Evolutionary conservation across 352 stramenopile species (phyloP).

Genomic region (Phytopythium helicoides): DNA sequence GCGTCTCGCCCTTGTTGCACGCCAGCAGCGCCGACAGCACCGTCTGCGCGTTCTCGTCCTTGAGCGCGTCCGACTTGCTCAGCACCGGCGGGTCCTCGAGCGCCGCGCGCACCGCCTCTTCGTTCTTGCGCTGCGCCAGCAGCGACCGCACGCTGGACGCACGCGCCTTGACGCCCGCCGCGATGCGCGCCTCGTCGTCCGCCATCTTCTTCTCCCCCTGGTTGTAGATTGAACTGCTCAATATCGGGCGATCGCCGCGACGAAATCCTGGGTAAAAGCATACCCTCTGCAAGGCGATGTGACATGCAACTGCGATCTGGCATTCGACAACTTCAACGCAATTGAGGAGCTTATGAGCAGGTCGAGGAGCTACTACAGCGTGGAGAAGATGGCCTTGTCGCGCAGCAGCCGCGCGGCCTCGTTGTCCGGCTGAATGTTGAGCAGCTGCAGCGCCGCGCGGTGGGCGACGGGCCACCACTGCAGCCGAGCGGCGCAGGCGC

Average conservation of each 20-base stretch:
- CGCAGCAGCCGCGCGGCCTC: conserved; percentile 58
- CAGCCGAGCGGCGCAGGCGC: conserved; percentile 68
- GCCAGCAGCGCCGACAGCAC: conserved; percentile 71
- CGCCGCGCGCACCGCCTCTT: conserved; percentile 71
- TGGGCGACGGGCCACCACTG: conserved; percentile 63
- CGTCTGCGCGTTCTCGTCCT: conserved; percentile 76
- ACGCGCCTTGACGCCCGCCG: conserved; percentile 54
- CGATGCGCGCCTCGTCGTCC: conserved; percentile 54
- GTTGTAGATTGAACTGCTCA: conserved; percentile 5
- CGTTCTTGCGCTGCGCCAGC: conserved; percentile 74
- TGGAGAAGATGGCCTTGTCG: conserved; percentile 60
- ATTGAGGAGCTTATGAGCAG: too few relatives aligned
- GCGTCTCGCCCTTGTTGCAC: conserved; percentile 88
- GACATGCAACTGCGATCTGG: too few relatives aligned
- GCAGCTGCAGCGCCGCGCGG: conserved; percentile 44
- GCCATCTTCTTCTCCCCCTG: conserved; percentile 34
- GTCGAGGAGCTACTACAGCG: conserved; percentile 31
- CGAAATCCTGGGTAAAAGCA: too few relatives aligned
- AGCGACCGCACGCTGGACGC: conserved; percentile 65
- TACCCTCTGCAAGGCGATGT: too few relatives aligned
- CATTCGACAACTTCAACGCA: too few relatives aligned
- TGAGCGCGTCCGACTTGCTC: conserved; percentile 59
- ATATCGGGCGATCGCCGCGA: neutral
- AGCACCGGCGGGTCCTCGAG: conserved; percentile 72
- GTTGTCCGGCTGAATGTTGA: conserved; percentile 64